A percentile compares a stretch with the other conserved stretches of the same genome.
Evolutionary conservation across 805 yeast species (phyloP).

Genomic region (Saccharomyces eubayanus): DNA sequence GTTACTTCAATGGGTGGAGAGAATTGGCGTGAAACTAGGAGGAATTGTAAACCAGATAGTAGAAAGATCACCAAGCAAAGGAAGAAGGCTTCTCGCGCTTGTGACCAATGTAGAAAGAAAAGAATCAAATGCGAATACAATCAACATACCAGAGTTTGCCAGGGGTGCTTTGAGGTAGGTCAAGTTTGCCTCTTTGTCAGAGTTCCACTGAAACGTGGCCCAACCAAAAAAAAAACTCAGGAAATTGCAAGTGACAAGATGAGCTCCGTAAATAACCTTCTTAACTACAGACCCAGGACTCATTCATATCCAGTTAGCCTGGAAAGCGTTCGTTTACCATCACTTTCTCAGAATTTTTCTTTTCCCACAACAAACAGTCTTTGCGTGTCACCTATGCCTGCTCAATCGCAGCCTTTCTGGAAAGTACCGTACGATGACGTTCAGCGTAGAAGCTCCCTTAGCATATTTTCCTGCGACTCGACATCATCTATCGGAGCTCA

Average conservation of each 20-base stretch:
- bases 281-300: neutral
- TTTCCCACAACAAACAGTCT: neutral
- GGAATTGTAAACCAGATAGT: neutral
- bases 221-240: neutral
- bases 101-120: neutral
- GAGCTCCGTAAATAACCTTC: neutral
- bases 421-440: neutral
- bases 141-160: neutral
- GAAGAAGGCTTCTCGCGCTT: neutral
- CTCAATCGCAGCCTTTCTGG: neutral
- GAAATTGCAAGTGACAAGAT: neutral
- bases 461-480: neutral
- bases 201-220: neutral
- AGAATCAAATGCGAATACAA: neutral
- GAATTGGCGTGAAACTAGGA: neutral
- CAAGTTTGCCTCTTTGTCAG: neutral
- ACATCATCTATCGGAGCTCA: neutral
- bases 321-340: neutral
- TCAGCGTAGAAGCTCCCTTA: neutral
- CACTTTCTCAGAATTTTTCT: neutral
- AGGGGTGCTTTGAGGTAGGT: neutral
- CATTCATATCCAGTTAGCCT: neutral
- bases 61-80: neutral
- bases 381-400: neutral
- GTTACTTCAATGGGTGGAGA: neutral